Conservation (phyloP, 2,329 filamentous ascomycete species). For the Botryotinia calthae region DNA sequence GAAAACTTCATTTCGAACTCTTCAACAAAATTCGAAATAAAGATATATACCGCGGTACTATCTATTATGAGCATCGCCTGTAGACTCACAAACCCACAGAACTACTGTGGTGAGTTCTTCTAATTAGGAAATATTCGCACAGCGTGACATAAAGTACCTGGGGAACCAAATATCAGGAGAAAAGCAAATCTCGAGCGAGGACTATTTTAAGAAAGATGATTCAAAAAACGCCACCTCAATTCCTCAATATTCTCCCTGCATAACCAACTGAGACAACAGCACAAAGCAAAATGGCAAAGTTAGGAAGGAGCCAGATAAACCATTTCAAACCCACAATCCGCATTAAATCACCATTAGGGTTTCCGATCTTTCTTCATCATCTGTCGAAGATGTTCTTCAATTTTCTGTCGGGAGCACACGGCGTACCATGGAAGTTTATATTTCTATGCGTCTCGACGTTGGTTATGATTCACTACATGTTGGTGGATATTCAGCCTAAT, state of each 20-base stretch:
- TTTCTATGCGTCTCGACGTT: slow-evolving; percentile 9
- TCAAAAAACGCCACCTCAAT: slow-evolving; percentile 12
- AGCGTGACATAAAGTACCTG: too few relatives aligned
- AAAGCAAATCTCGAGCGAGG: slow-evolving; percentile 9
- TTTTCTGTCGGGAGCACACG: slow-evolving; percentile 5
- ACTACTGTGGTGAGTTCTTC: not conserved
- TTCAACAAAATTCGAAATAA: not conserved
- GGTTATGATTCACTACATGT: slow-evolving; percentile 15
- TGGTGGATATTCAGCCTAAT: slow-evolving; percentile 11
- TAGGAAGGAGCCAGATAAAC: slow-evolving; percentile 3
- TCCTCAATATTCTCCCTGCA: slow-evolving; percentile 10
- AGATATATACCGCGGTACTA: not conserved
- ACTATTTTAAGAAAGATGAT: not conserved
- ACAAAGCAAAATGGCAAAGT: not conserved
- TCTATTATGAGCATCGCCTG: too few relatives aligned
- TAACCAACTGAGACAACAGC: not conserved
- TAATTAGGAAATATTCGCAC: not conserved
- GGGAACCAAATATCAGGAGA: not conserved
- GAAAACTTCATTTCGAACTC: not conserved
- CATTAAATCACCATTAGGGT: not conserved
- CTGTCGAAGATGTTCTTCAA: slow-evolving; percentile 12
- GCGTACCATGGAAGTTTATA: slow-evolving; percentile 18
- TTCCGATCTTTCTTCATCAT: not conserved
- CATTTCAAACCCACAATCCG: not conserved
- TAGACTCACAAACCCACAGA: not conserved